Percentiles rank a stretch among this genome's conserved stretches.
These are phyloP conservation scores for Xylaria castorea DNA, from an alignment of 495 filamentous ascomycete genomes.

Conservation along the genomic window DNA sequence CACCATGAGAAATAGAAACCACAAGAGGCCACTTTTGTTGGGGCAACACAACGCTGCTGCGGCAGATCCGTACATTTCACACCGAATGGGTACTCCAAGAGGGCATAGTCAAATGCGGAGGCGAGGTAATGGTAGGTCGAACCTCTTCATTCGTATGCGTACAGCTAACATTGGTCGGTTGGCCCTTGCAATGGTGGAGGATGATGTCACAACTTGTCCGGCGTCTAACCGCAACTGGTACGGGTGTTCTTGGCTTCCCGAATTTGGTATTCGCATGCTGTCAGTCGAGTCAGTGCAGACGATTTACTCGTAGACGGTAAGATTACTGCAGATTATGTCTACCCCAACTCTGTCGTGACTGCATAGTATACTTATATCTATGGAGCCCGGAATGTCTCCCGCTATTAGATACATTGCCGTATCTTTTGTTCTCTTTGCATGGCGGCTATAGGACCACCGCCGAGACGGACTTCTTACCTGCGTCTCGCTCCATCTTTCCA, in stretches of 20 bases:
- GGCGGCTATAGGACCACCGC: no score
- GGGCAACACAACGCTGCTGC: neutral
- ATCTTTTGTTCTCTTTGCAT: neutral
- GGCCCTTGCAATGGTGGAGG: slow-evolving; percentile 15
- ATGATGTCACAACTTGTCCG: neutral
- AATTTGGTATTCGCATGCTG: neutral
- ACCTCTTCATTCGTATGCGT: neutral
- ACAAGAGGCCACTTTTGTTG: neutral
- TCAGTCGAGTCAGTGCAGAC: neutral
- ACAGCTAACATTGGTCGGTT: neutral
- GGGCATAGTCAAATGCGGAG: neutral
- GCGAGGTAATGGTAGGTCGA: neutral
- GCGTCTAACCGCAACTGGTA: slow-evolving; percentile 3
- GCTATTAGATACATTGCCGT: neutral
- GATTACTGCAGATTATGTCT: neutral
- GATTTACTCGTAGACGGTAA: neutral
- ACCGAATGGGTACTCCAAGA: neutral
- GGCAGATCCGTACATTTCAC: neutral
- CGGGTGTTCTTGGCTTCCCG: slow-evolving; percentile 6
- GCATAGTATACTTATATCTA: no score
- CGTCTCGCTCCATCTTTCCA: neutral
- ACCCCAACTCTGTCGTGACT: neutral
- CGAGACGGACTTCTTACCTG: neutral
- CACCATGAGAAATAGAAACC: neutral
- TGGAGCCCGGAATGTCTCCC: neutral